These are phyloP conservation scores for Lentinula boryana DNA, from an alignment of 768 basidiomycete species.

Conservation along the genomic window DNA sequence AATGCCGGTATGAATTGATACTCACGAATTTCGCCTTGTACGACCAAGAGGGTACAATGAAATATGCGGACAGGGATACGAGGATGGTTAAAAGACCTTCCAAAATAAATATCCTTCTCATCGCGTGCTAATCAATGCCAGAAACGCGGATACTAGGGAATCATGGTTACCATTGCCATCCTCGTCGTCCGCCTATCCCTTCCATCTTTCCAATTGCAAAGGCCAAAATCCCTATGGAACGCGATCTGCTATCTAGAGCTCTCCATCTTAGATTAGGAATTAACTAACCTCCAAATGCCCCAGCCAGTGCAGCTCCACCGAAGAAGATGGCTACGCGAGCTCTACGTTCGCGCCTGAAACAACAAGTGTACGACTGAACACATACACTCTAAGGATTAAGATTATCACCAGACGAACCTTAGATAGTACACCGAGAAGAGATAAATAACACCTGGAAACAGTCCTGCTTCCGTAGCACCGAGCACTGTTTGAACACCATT, in stretches of 20 bases:
- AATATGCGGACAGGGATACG: constrained; percentile 29
- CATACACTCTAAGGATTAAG: not conserved
- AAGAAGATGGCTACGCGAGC: constrained; percentile 61
- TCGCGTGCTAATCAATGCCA: constrained; percentile 12
- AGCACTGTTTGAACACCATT: constrained; percentile 21
- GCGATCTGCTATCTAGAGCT: not conserved
- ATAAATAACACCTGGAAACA: constrained; percentile 52
- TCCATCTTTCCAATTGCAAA: constrained; percentile 56
- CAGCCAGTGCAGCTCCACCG: constrained; percentile 54
- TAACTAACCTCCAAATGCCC: constrained; percentile 50
- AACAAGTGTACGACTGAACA: not conserved
- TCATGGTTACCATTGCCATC: constrained; percentile 49
- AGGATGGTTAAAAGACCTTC: constrained; percentile 48
- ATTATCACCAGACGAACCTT: constrained; percentile 19
- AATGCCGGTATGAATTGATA: constrained; percentile 9
- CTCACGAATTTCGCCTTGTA: constrained; percentile 18
- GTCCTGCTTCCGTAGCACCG: constrained; percentile 53
- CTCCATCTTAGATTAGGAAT: constrained; percentile 4
- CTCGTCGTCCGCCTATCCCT: constrained; percentile 49
- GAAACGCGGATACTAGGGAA: not conserved
- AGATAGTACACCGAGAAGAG: constrained; percentile 40
- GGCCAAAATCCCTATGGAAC: constrained; percentile 44
- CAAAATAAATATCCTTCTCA: constrained; percentile 46
- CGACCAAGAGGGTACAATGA: constrained; percentile 31
- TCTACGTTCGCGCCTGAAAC: constrained; percentile 45